A percentile compares a stretch with the other conserved stretches of the same genome.
phyloP scores from a whole-genome alignment of 1,284 basidiomycete genomes.

The Cutaneotrichosporon sp. region DNA sequence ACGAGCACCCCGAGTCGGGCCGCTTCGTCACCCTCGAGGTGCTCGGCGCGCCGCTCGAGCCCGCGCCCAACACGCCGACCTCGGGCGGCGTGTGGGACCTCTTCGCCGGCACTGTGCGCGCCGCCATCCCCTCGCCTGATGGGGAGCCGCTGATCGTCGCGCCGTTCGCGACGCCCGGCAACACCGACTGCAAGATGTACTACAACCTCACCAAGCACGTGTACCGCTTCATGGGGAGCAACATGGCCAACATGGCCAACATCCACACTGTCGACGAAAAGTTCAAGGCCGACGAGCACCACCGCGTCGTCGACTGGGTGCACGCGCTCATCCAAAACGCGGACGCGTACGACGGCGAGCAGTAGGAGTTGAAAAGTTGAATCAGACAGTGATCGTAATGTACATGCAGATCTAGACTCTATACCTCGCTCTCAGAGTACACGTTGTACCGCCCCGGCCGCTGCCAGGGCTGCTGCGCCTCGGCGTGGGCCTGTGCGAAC shows the following conservation, averaged over 20 bases:
- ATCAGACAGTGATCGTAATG: constrained; percentile 1
- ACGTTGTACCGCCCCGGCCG: constrained; percentile 22
- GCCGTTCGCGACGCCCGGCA: constrained; percentile 39
- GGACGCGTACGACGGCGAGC: constrained; percentile 44
- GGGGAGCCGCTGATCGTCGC: constrained; percentile 45
- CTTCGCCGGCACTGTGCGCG: constrained; percentile 51
- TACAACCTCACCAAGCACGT: constrained; percentile 51
- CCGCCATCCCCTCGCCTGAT: constrained; percentile 35
- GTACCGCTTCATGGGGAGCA: constrained; percentile 46
- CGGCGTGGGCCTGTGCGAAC: not conserved
- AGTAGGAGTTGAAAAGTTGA: constrained; percentile 31
- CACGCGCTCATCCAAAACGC: constrained; percentile 52
- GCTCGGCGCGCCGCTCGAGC: constrained; percentile 50
- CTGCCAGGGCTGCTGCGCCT: constrained; percentile 22
- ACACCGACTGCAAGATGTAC: constrained; percentile 49
- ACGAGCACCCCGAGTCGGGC: constrained; percentile 18
- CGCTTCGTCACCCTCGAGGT: constrained; percentile 40
- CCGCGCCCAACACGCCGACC: constrained; percentile 46
- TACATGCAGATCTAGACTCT: constrained; percentile 11
- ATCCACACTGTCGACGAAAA: constrained; percentile 53
- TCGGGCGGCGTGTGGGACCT: constrained; percentile 49
- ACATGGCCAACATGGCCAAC: constrained; percentile 15
- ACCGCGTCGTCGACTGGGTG: constrained; percentile 38
- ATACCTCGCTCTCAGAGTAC: constrained; percentile 17
- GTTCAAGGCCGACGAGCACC: constrained; percentile 38